phyloP scores from a whole-genome alignment of 148 eudicot genomes.

The Oxyria digyna region DNA sequence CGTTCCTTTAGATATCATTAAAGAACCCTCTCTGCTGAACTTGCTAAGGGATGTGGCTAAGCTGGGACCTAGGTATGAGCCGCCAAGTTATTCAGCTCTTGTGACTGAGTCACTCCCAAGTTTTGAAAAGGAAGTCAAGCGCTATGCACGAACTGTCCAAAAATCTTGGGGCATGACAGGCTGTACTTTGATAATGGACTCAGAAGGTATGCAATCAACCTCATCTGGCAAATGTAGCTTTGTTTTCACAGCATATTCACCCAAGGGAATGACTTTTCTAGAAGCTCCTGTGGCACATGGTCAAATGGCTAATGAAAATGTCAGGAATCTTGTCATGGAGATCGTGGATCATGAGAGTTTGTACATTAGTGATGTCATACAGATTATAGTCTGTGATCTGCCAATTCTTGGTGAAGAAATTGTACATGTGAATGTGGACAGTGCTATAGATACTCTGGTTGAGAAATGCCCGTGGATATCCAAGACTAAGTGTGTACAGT shows the following conservation, averaged over 20 bases:
- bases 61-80: constrained; percentile 10
- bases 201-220: constrained; percentile 6
- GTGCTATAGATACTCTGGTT: not conserved
- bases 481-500: constrained; percentile 9
- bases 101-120: constrained; percentile 10
- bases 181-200: constrained; percentile 9
- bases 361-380: constrained; percentile 6
- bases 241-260: constrained; percentile 6
- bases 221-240: constrained; percentile 4
- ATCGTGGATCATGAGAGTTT: constrained; percentile 10
- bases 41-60: constrained; percentile 6
- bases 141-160: constrained; percentile 7
- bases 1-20: constrained; percentile 8
- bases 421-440: not conserved
- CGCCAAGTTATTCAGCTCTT: constrained; percentile 10
- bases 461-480: constrained; percentile 12
- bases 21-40: constrained; percentile 8
- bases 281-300: constrained; percentile 6
- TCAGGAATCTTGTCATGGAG: constrained; percentile 7
- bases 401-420: constrained; percentile 3
- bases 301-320: constrained; percentile 1
- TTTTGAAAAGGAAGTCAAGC: constrained; percentile 10
- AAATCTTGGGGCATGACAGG: constrained; percentile 11
- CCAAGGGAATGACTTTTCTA: constrained; percentile 1
- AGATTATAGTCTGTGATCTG: constrained; percentile 1